Evolutionary conservation across 1,139 yeast species (phyloP).

Genomic region (Hemisphaericaspora xylofermentans): DNA sequence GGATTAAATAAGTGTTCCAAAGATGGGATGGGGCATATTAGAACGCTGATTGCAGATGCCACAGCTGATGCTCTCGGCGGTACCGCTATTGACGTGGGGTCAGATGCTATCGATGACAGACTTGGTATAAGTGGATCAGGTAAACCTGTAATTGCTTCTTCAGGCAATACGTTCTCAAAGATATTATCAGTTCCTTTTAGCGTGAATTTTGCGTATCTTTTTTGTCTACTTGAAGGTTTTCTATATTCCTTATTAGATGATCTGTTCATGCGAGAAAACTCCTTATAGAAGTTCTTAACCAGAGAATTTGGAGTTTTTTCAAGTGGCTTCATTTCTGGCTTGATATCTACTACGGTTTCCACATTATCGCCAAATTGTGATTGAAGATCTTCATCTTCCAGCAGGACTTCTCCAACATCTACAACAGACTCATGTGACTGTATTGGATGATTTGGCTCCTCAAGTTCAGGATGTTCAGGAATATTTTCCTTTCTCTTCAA

Average conservation of each 20-base stretch:
- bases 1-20: constrained; percentile 35
- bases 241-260: constrained; percentile 8
- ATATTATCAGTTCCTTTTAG: constrained; percentile 25
- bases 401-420: constrained; percentile 14
- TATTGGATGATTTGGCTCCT: constrained; percentile 12
- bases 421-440: constrained; percentile 13
- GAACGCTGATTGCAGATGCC: constrained; percentile 42
- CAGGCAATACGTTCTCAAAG: constrained; percentile 5
- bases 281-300: constrained; percentile 14
- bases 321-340: background rate
- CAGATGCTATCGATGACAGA: background rate
- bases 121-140: background rate
- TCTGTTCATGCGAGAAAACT: constrained; percentile 21
- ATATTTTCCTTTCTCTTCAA: constrained; percentile 19
- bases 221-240: constrained; percentile 22
- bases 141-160: background rate
- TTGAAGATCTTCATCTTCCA: constrained; percentile 9
- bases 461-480: constrained; percentile 14
- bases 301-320: background rate
- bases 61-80: constrained; percentile 49
- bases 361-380: constrained; percentile 3
- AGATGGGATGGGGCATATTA: constrained; percentile 47
- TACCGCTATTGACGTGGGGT: constrained; percentile 19
- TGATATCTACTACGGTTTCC: background rate
- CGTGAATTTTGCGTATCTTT: constrained; percentile 24